Base-by-base conservation (phyloP, 225 moss, liverwort and hornwort genomes). In the Pseudisothecium myosuroides region DNA sequence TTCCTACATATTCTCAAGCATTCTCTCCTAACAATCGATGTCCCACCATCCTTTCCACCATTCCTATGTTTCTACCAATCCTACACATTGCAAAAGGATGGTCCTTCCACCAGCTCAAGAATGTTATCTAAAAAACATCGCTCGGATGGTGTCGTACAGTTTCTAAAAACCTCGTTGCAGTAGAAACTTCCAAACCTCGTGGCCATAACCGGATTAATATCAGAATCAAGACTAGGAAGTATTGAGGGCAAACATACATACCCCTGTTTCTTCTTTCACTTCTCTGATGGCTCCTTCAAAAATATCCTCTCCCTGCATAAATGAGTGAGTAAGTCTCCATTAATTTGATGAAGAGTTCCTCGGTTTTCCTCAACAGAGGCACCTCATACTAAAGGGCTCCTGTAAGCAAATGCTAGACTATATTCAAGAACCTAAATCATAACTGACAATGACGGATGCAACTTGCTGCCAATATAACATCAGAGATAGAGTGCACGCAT, bases 261-360 rank as follows among this genome's bases (percentile, higher is more conserved):
- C 96, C 95, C 96, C 96, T 81, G 95, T 96, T 91, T 96, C 96
- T 92, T 96, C 96, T 92, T 95, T 95, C 83, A 96, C 96, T 93
- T 96, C 95, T 91, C 96, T 92, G 59, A 95, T 88, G 83, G 94
- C 96, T 84, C 92, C 96, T 65, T 89, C 85, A 85, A 91, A 94
- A 77, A 96, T 89, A 88, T 96, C 92, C 83, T 96, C 96, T 81
- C 94, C 96, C 96, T 96, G 93, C 85, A 94, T 64, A 47, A 75
- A 86, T 49, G 61, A 86, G 85, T 41, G 63, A 83, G 84, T 71
- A 55, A 76, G 62, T 63, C 58, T 61, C 29, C 54, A 83, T 87
- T 84, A 81, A 62, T 83, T 69, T 83, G 85, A 68, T 56, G 27
- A 64, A 87, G 79, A 82, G 45, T 62, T 87, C 69, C 45, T 86